Base-by-base conservation (phyloP, 176 grass and related monocot species). In the Zoysia pacifica region DNA sequence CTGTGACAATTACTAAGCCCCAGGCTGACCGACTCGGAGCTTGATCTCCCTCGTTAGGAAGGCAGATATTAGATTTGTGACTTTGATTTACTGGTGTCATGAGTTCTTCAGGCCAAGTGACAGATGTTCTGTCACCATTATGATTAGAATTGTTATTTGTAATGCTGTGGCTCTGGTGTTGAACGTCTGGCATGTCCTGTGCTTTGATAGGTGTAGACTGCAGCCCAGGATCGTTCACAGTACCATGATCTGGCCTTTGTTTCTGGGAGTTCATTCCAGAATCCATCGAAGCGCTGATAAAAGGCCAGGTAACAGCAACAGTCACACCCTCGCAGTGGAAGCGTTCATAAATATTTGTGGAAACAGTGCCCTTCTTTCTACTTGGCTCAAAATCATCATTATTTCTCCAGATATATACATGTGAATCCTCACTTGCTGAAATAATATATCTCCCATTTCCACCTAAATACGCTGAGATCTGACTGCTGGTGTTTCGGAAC, bases 361-460 rank as follows among this genome's bases (percentile, higher is more conserved):
- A 88, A 77, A 88, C 71, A 20, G 55, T 67, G 48, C 68, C 76
- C 49, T 88, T 87, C 86, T 83, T 98, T 83, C 60, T 91, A 84
- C 58, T 77, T 79, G 92, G 77, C 55, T 85, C 85, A 2, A 75
- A 92, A 73, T 92, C 92, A 83, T 94, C 84, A 54, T 87, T 89
- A 46, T 91, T 85, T 80, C 84, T 88, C 96, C 96, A 98, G 41
- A 93, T 72, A 79, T 91, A 98, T 59, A 98, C 96, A 87, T 93
- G 79, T 28, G 96, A 98, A 77, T 95, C 92, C 88, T 98, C 96
- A 69, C 96, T 98, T 44, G 96, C 96, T 20, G 87, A 98, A 65
- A 98, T 88, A 47, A 93, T 80, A 78, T 91, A 93, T 68, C 81
- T 87, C 59, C 92, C 88, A 52, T 91, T 91, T 77, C 79, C 80